phyloP scores from a whole-genome alignment of 164 flowering plant species.

The Berberis vulgaris region DNA sequence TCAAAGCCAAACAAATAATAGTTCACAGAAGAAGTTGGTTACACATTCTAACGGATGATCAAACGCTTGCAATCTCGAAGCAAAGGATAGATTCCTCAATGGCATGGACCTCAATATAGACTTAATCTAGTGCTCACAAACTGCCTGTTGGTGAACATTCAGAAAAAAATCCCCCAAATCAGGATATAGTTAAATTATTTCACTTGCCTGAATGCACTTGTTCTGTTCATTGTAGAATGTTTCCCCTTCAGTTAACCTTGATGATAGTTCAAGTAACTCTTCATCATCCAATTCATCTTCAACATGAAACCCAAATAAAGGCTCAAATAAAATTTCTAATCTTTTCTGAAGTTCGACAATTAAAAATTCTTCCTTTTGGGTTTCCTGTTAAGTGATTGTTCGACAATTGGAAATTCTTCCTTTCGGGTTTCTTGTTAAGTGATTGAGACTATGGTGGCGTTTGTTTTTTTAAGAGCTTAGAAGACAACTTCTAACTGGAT shows the following conservation, averaged over 20 bases:
- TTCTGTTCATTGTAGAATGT: slow-evolving; percentile 18
- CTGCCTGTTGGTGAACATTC: slow-evolving; percentile 34
- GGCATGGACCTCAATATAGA: slow-evolving; percentile 43
- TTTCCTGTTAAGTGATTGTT: slow-evolving; percentile 42
- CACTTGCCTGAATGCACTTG: slow-evolving; percentile 17
- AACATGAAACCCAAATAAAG: slow-evolving; percentile 32
- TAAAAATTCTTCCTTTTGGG: slow-evolving; percentile 36
- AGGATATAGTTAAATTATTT: slow-evolving; percentile 2
- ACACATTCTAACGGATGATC: slow-evolving; percentile 47
- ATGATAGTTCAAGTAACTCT: slow-evolving; percentile 66
- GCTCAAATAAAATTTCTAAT: slow-evolving; percentile 38
- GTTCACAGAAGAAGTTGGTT: slow-evolving; percentile 21
- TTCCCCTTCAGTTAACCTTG: slow-evolving; percentile 30
- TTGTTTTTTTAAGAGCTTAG: too few relatives aligned
- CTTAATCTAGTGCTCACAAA: slow-evolving; percentile 80
- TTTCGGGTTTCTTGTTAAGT: slow-evolving; percentile 44
- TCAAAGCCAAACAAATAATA: neutral
- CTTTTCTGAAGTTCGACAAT: slow-evolving; percentile 51
- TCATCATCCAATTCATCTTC: slow-evolving; percentile 61
- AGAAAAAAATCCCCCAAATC: slow-evolving; percentile 3
- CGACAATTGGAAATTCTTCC: slow-evolving; percentile 42
- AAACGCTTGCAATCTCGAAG: slow-evolving; percentile 87
- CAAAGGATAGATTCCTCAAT: slow-evolving; percentile 79
- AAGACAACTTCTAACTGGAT: too few relatives aligned
- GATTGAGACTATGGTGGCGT: neutral